Base-by-base conservation (phyloP, 306 rosid species). In the Cucumis melo region DNA sequence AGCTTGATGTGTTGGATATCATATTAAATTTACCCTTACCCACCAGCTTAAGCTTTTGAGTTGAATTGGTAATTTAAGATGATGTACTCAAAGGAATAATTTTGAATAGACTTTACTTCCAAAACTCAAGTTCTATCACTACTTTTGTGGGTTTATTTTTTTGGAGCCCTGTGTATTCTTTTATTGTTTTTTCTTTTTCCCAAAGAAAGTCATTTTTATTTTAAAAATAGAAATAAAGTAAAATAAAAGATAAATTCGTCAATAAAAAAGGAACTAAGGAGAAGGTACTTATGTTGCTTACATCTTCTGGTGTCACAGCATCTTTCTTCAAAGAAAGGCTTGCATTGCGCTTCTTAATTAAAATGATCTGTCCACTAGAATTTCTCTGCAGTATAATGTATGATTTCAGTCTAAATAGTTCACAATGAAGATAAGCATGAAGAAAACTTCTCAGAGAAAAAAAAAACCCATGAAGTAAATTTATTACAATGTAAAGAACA, bases 221-320 rank as follows among this genome's bases (percentile, higher is more conserved):
- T 42, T 42, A 9, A 12, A 46, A 46, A 46, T 46, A 44, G 10
- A 44, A 44, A 44, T 2, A 46, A 46, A 46, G 1, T 46, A 46
- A 46, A 46, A 42, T 42, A 42, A 10, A 4, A 46, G 3, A 15
- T 50, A 72, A 50, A 72, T 72, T 21, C 23, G 27, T 34, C 44
- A 16, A 72, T 50, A 24, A 9, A 72, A 71, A 13, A 15, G 39
- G 59, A 46, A 29, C 59, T 44, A 48, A 72, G 10, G 51, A 57
- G 11, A 65, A 59, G 53, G 59, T 19, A 41, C 74, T n/a, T 0
- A 56, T 55, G 76, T 59, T 24, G 86, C 97, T 89, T 78, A 93
- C 97, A 88, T 91, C 97, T 80, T 93, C 98, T 7, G 98, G 97
- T 55, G 91, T 86, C 86, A 93, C 90, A 90, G 90, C 90, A 81